A percentile compares a stretch with the other conserved stretches of the same genome.
These are phyloP conservation scores for Chrysanthemum seticuspe DNA, from an alignment of 129 eudicot species.

Conservation along the genomic window DNA sequence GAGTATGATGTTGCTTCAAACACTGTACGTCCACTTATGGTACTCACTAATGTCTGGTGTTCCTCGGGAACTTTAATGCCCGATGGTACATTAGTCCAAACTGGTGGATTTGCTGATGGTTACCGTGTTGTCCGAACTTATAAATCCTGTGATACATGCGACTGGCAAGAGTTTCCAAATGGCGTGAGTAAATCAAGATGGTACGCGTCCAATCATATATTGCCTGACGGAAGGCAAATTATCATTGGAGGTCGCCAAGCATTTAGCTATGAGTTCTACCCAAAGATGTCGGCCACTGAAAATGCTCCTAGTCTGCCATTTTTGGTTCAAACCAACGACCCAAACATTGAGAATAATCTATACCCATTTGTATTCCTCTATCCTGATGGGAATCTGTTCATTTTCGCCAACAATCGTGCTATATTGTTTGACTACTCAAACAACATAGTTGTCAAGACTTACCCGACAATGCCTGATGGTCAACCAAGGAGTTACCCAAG, in stretches of 20 bases:
- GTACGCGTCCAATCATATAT: slow-evolving; percentile 69
- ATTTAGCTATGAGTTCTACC: slow-evolving; percentile 68
- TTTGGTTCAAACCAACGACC: slow-evolving; percentile 56
- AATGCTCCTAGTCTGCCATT: slow-evolving; percentile 39
- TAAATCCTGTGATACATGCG: slow-evolving; percentile 48
- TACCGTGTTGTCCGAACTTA: slow-evolving; percentile 42
- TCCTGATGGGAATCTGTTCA: slow-evolving; percentile 65
- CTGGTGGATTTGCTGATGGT: slow-evolving; percentile 80
- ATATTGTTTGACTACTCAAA: slow-evolving; percentile 52
- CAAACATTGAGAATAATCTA: slow-evolving; percentile 56
- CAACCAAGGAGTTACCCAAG: slow-evolving; percentile 82
- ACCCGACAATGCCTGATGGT: slow-evolving; percentile 65
- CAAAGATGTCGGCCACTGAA: slow-evolving; percentile 35
- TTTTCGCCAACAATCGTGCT: slow-evolving; percentile 80
- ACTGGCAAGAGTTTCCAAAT: slow-evolving; percentile 50
- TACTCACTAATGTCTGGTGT: slow-evolving; percentile 68
- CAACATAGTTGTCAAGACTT: slow-evolving; percentile 46
- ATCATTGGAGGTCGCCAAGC: slow-evolving; percentile 71
- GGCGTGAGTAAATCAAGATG: slow-evolving; percentile 47
- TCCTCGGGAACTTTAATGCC: slow-evolving; percentile 71
- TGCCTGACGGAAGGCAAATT: slow-evolving; percentile 65
- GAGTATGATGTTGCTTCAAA: slow-evolving; percentile 59
- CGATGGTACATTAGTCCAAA: slow-evolving; percentile 57
- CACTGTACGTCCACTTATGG: slow-evolving; percentile 62
- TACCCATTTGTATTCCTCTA: slow-evolving; percentile 79